Evolutionary conservation across 2,329 filamentous ascomycete species (phyloP), one percentile per base, ranked within the genome.

Genomic region (Fusarium buharicum): DNA sequence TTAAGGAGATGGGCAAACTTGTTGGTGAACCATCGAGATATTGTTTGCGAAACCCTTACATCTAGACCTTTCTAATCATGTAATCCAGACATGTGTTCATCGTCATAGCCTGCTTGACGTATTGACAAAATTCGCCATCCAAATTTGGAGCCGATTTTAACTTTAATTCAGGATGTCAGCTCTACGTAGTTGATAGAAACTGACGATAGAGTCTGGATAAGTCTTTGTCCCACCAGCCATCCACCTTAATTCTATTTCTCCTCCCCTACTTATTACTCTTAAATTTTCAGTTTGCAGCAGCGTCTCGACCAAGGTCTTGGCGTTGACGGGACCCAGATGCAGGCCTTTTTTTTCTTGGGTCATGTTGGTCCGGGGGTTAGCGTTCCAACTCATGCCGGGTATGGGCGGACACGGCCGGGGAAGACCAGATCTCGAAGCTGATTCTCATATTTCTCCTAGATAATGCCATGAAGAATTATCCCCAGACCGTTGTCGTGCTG

Each of bases 361-460:
- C 37, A 49, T 62, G 22, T 50, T 66, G 33, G 55, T 55, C 62
- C 45, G 52, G 64, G 58, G 50, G 6, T 62, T 55, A 62, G 60
- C 55, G 65, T 61, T 59, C 20, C 50, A 61, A 62, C 64, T 54
- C 50, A 36, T 52, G 37, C 54, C 58, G 49, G 61, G 37, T 56
- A 50, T 51, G 39, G 45, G 46, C 40, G 58, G 50, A 37, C 41
- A 43, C 44, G 44, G 20, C 46, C 55, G 33, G 64, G 57, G 62
- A 51, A 60, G 22, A 46, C 53, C 45, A 50, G 22, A 55, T 14
- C 53, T 52, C 28, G 33, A 38, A 36, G 39, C 38, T 59, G 53
- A 54, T 49, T 37, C 54, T 50, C 34, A 43, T 36, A 38, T 18
- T 37, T 37, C 36, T 46, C 30, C 52, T 47, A 22, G 20, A 22